Base-by-base conservation (phyloP, 805 yeast genomes). In the Saccharomycopsis capsularis region DNA sequence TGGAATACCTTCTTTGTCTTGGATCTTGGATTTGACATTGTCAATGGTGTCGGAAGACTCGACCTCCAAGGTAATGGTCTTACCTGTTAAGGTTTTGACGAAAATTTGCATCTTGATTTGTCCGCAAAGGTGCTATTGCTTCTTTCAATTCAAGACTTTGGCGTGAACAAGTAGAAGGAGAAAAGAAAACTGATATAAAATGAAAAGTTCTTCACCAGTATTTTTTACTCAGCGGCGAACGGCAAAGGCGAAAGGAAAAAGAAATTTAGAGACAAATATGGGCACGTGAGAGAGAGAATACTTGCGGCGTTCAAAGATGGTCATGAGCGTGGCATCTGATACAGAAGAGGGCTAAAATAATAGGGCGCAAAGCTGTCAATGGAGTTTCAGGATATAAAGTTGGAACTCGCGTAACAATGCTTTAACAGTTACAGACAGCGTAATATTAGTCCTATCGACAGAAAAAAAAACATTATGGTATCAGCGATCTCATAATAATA, bases 71-170 rank as follows among this genome's bases (percentile, higher is more conserved):
- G 97, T 90, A 78, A 93, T 91, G 69, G 98, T 84, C 88, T 91
- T 91, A 79, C 98, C 98, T 65, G 98, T 90, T 72, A 93, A 82
- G 78, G 99, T 91, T 79, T 91, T 93, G 76, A 93, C 98, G 78
- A 93, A 93, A 79, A 91, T 90, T 80, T 86, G 95, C 95, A 85
- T 85, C 68, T 65, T 68, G 73, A 70, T 58, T 70, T 67, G 77
- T 72, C 77, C 68, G 76, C 77, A 72, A 67, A 21, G 18, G 11
- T 19, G 6, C 6, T 7, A 41, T 32, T 52, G 55, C 55, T 50
- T 52, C 55, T 52, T 52, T 52, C 55, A 52, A 42, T 21, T 44
- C 40, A 51, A 47, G 23, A 40, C 22, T 21, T 24, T 25, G 22
- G 13, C 24, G 4, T n/a, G n/a, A 37, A 25, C 24, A 19, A 38